Percentiles rank a stretch among this genome's conserved stretches.
These are phyloP conservation scores for Batkoa obscura DNA, from an alignment of 371 early-diverging fungal genomes.

Conservation along the genomic window DNA sequence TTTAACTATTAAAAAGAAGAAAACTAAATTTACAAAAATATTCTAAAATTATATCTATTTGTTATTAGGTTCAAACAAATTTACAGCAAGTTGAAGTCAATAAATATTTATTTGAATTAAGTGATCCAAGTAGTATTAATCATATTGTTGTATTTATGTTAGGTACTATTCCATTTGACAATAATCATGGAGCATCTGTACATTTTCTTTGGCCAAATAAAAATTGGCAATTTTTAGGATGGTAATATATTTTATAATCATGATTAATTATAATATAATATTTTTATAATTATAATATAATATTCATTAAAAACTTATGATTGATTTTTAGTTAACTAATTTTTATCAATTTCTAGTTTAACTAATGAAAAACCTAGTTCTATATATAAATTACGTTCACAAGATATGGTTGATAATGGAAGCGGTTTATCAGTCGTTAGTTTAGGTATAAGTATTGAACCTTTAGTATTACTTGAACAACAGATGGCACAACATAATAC, in stretches of 20 bases:
- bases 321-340: background rate
- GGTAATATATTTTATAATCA: slow-evolving; percentile 16
- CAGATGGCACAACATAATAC: slow-evolving; percentile 18
- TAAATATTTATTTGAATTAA: slow-evolving; percentile 59
- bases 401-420: slow-evolving; percentile 9
- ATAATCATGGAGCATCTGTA: slow-evolving; percentile 68
- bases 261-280: background rate
- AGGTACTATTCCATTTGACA: slow-evolving; percentile 67
- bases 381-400: slow-evolving; percentile 37
- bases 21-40: background rate
- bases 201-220: slow-evolving; percentile 73
- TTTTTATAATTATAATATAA: slow-evolving; percentile 5
- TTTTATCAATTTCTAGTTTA: slow-evolving; percentile 17
- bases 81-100: slow-evolving; percentile 67
- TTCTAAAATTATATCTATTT: background rate
- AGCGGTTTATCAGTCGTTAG: slow-evolving; percentile 31
- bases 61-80: slow-evolving; percentile 65
- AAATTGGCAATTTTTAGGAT: slow-evolving; percentile 71
- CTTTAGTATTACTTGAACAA: slow-evolving; percentile 39
- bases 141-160: slow-evolving; percentile 83
- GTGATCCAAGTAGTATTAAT: slow-evolving; percentile 63
- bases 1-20: background rate
- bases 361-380: slow-evolving; percentile 81
- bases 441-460: slow-evolving; percentile 81
- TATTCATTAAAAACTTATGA: slow-evolving; percentile 6